Evolutionary conservation across 2,329 filamentous ascomycete species (phyloP).

Genomic region (Achaetomium macrosporum): DNA sequence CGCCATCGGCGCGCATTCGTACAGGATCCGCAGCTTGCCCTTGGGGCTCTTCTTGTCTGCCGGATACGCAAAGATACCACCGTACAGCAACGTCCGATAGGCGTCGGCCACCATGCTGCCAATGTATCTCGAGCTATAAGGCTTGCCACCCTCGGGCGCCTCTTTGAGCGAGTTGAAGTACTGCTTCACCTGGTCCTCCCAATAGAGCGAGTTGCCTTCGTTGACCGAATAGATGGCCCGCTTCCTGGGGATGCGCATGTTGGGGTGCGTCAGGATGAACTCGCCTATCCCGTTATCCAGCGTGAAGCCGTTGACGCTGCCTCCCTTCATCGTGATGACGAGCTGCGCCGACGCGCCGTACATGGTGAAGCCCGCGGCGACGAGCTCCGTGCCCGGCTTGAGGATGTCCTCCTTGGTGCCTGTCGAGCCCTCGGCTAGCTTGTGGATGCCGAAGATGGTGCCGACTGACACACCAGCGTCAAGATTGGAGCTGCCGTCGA

Average conservation of each 20-base stretch:
- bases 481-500: constrained; percentile 95
- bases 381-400: constrained; percentile 80
- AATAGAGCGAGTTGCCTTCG: constrained; percentile 96
- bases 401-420: constrained; percentile 82
- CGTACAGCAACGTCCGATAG: constrained; percentile 91
- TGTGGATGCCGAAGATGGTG: constrained; percentile 94
- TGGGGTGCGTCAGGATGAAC: constrained; percentile 95
- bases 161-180: constrained; percentile 90
- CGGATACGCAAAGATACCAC: constrained; percentile 95
- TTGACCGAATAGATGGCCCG: constrained; percentile 95
- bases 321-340: constrained; percentile 93
- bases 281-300: constrained; percentile 94
- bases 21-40: constrained; percentile 94
- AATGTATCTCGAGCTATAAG: constrained; percentile 93
- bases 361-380: constrained; percentile 99
- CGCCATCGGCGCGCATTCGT: constrained; percentile 98
- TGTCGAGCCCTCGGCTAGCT: constrained; percentile 68
- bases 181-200: constrained; percentile 78
- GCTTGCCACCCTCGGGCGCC: constrained; percentile 66
- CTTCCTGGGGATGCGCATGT: constrained; percentile 80
- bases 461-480: constrained; percentile 97
- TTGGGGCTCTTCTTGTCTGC: constrained; percentile 98
- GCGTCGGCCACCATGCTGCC: constrained; percentile 98
- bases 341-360: constrained; percentile 95
- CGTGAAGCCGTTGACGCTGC: constrained; percentile 93